Evolutionary conservation across 495 filamentous ascomycete species (phyloP).

Genomic region (Tuber microsphaerosporum): DNA sequence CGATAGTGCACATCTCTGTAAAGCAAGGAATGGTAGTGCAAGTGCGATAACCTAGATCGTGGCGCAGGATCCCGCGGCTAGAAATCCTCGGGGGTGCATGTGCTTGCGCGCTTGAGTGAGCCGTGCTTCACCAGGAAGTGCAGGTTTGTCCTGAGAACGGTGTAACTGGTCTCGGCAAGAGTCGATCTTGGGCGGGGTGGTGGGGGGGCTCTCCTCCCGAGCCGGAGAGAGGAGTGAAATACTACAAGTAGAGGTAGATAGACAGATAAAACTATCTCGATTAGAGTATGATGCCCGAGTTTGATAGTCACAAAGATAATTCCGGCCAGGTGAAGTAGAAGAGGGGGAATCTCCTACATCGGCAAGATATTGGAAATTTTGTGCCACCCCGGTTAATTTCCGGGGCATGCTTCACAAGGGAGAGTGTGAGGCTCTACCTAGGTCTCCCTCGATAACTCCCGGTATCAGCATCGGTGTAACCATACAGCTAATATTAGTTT

Average conservation of each 20-base stretch:
- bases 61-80: background rate
- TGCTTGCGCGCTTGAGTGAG: background rate
- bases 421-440: background rate
- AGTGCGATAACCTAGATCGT: background rate
- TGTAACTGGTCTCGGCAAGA: background rate
- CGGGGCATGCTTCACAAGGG: background rate
- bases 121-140: background rate
- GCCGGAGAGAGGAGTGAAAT: background rate
- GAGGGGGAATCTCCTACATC: background rate
- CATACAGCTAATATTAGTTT: background rate
- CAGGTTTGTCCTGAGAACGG: background rate
- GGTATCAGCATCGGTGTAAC: no score
- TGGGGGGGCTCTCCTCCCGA: background rate
- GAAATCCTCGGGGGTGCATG: background rate
- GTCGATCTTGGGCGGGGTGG: background rate
- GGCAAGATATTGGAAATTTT: background rate
- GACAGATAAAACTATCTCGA: background rate
- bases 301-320: no score
- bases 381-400: background rate
- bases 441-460: background rate
- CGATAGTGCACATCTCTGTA: background rate
- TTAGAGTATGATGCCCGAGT: background rate
- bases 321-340: no score
- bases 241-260: background rate
- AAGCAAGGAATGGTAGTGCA: background rate